These are phyloP conservation scores for Pseudotsuga menziesii DNA, from an alignment of 75 land plant species.

Conservation along the genomic window DNA sequence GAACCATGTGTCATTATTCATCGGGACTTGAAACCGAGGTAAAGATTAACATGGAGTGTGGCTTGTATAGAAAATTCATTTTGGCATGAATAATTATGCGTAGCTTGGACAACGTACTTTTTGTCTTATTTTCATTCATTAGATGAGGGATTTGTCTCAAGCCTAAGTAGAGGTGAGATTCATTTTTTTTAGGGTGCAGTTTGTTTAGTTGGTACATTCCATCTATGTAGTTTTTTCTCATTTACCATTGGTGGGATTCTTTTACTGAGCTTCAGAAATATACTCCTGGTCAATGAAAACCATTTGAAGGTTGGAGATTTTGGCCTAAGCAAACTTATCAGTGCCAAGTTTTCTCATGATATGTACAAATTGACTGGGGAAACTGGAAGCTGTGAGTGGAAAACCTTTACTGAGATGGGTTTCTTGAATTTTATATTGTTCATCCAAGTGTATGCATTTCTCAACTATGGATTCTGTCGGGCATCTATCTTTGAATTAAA, in stretches of 20 bases:
- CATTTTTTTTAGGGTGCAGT: not conserved
- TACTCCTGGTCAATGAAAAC: constrained; percentile 68
- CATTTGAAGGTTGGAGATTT: constrained; percentile 94
- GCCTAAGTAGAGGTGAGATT: not conserved
- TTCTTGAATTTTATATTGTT: not conserved
- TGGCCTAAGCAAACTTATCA: constrained; percentile 92
- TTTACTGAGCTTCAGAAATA: constrained; percentile 44
- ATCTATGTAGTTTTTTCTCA: not conserved
- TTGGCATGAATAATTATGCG: not conserved
- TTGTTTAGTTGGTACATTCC: not conserved
- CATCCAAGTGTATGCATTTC: not conserved
- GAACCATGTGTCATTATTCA: constrained; percentile 86
- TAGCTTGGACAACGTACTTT: not conserved
- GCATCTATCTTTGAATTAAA: not conserved
- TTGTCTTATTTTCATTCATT: not conserved
- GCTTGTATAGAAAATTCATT: not conserved
- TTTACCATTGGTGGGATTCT: not conserved
- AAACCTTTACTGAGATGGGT: not conserved
- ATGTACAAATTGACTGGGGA: constrained; percentile 96
- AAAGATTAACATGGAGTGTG: not conserved
- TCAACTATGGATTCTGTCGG: not conserved
- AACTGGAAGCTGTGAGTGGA: constrained; percentile 86
- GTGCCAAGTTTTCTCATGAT: constrained; percentile 70
- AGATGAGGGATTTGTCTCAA: not conserved
- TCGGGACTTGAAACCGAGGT: constrained; percentile 93